phyloP scores from a whole-genome alignment of 2,329 filamentous ascomycete species.

The Aspergillus nomiae region DNA sequence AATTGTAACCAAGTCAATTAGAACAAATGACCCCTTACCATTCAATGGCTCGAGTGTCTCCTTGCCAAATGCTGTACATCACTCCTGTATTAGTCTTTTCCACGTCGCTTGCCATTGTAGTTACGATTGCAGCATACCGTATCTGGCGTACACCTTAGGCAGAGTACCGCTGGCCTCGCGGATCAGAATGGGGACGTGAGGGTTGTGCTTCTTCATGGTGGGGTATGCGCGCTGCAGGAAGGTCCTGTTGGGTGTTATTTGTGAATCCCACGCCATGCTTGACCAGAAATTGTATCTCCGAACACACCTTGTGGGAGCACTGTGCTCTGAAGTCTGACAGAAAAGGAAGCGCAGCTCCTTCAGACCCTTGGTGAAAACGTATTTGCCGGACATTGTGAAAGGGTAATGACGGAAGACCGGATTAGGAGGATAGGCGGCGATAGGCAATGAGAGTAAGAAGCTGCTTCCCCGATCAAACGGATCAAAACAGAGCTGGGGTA shows the following conservation, averaged over 20 bases:
- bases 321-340: conserved; percentile 91
- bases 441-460: background rate
- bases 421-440: background rate
- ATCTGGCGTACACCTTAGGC: conserved; percentile 89
- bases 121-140: conserved; percentile 62
- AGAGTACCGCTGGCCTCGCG: conserved; percentile 84
- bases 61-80: conserved; percentile 61
- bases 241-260: conserved; percentile 56
- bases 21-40: conserved; percentile 46
- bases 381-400: conserved; percentile 80
- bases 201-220: conserved; percentile 99
- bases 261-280: background rate
- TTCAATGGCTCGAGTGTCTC: conserved; percentile 66
- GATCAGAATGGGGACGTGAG: conserved; percentile 87
- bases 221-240: conserved; percentile 93
- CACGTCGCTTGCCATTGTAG: background rate
- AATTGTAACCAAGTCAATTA: background rate
- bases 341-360: conserved; percentile 97
- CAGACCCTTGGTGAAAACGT: conserved; percentile 83
- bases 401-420: conserved; percentile 11
- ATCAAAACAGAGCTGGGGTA: conserved; percentile 12
- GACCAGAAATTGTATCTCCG: conserved; percentile 12
- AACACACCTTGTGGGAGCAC: conserved; percentile 79
- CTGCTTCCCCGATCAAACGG: conserved; percentile 4
- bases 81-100: conserved; percentile 19